Evolutionary conservation across 1,139 yeast genomes (phyloP).

Genomic region (Lodderomyces orthopsilosis): DNA sequence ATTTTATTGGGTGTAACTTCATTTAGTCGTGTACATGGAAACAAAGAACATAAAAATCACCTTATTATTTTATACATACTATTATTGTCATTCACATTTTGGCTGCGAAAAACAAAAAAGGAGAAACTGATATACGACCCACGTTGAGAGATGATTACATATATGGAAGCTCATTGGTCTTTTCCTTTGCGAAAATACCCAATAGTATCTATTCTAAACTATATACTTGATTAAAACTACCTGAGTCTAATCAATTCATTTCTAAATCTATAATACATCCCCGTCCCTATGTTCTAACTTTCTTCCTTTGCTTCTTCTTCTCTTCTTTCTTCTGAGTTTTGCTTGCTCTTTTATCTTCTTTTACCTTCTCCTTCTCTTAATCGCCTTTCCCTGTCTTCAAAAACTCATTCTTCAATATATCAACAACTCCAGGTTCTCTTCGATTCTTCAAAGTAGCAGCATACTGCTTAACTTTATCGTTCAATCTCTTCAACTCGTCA

Average conservation of each 20-base stretch:
- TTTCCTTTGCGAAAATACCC: too few relatives aligned
- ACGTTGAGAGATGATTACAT: too few relatives aligned
- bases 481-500: background rate
- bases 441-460: background rate
- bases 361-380: background rate
- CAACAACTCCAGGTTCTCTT: background rate
- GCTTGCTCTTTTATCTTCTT: background rate
- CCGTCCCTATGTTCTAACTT: background rate
- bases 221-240: too few relatives aligned
- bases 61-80: background rate
- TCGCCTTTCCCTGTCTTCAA: background rate
- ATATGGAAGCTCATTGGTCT: too few relatives aligned
- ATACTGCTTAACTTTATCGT: background rate
- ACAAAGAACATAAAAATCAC: background rate
- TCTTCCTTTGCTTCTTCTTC: background rate
- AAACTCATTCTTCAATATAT: background rate
- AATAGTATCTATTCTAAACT: too few relatives aligned
- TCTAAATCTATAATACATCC: too few relatives aligned
- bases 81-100: too few relatives aligned
- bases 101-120: background rate
- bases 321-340: too few relatives aligned
- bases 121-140: too few relatives aligned
- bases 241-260: too few relatives aligned
- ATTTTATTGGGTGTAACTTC: slow-evolving; percentile 3
- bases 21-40: background rate